A percentile compares a stretch with the other conserved stretches of the same genome.
Conservation (phyloP, 352 stramenopile species). For the Pythium pyrilobum region DNA sequence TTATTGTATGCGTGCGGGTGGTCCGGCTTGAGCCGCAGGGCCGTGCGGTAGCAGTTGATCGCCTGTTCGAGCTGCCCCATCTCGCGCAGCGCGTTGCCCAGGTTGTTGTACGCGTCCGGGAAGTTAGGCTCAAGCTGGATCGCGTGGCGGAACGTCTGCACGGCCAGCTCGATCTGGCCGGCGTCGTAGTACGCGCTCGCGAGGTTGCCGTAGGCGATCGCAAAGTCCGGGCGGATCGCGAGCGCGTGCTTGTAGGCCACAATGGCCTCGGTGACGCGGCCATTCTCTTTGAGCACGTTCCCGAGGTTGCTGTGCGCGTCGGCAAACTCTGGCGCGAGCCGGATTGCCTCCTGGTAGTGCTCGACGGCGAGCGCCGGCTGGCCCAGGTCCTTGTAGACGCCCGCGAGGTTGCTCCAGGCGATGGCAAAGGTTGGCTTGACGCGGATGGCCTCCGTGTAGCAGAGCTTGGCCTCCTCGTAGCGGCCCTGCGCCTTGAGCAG, state of each 20-base stretch:
- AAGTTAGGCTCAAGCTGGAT: constrained; percentile 93
- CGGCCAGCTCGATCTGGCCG: constrained; percentile 76
- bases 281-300: constrained; percentile 79
- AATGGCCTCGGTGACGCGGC: constrained; percentile 67
- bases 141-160: constrained; percentile 86
- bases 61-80: constrained; percentile 74
- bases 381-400: constrained; percentile 88
- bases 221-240: constrained; percentile 84
- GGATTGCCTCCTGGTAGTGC: constrained; percentile 83
- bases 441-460: constrained; percentile 89
- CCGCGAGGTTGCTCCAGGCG: constrained; percentile 90
- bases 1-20: constrained; percentile 95
- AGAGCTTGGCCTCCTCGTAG: constrained; percentile 83
- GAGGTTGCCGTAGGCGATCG: constrained; percentile 90
- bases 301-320: constrained; percentile 86
- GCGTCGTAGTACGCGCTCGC: constrained; percentile 89
- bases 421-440: constrained; percentile 89
- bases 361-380: constrained; percentile 77
- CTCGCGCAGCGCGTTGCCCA: constrained; percentile 89
- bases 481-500: constrained; percentile 88
- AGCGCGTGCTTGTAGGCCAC: constrained; percentile 84
- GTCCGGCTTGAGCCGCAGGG: constrained; percentile 87
- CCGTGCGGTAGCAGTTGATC: constrained; percentile 86
- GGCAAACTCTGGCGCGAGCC: constrained; percentile 77
- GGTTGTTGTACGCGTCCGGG: constrained; percentile 92